phyloP scores from a whole-genome alignment of 1,139 yeast genomes.

The Candida frijolesensis region DNA sequence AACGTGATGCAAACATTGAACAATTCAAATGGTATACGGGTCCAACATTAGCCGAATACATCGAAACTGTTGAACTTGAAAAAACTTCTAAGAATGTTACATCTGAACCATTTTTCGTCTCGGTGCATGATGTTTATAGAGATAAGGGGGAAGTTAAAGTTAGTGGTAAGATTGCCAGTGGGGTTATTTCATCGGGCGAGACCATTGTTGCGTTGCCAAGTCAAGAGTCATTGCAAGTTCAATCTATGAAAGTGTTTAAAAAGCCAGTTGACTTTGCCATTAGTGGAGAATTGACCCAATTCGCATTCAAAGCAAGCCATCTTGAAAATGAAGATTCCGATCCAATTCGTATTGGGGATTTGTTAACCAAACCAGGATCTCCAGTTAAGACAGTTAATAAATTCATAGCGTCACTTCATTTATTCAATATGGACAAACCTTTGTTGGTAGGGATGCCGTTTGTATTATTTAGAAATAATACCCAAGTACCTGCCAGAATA shows the following conservation, averaged over 20 bases:
- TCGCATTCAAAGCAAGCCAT: conserved; percentile 53
- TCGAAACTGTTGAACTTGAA: conserved; percentile 41
- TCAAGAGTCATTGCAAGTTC: conserved; percentile 36
- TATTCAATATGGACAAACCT: conserved; percentile 76
- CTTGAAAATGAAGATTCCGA: conserved; percentile 53
- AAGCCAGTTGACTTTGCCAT: conserved; percentile 48
- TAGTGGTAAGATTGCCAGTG: conserved; percentile 75
- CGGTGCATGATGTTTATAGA: conserved; percentile 48
- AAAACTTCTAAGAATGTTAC: conserved; percentile 24
- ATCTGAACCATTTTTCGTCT: conserved; percentile 46
- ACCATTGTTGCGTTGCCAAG: conserved; percentile 62
- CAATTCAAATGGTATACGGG: conserved; percentile 64
- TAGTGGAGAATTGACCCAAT: conserved; percentile 69
- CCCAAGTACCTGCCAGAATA: conserved; percentile 74
- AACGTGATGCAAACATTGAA: conserved; percentile 31
- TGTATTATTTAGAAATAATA: conserved; percentile 79
- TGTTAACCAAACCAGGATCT: conserved; percentile 55
- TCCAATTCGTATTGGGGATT: conserved; percentile 63
- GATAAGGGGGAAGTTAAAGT: conserved; percentile 47
- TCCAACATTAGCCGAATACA: conserved; percentile 59
- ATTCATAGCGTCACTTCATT: conserved; percentile 58
- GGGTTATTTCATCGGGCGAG: conserved; percentile 78
- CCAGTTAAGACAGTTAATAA: conserved; percentile 49
- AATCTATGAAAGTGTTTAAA: conserved; percentile 29
- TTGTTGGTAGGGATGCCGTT: conserved; percentile 82